Percentiles rank a stretch among this genome's conserved stretches.
phyloP scores from a whole-genome alignment of 371 early-diverging fungal genomes.

The Mortierella sp. region DNA sequence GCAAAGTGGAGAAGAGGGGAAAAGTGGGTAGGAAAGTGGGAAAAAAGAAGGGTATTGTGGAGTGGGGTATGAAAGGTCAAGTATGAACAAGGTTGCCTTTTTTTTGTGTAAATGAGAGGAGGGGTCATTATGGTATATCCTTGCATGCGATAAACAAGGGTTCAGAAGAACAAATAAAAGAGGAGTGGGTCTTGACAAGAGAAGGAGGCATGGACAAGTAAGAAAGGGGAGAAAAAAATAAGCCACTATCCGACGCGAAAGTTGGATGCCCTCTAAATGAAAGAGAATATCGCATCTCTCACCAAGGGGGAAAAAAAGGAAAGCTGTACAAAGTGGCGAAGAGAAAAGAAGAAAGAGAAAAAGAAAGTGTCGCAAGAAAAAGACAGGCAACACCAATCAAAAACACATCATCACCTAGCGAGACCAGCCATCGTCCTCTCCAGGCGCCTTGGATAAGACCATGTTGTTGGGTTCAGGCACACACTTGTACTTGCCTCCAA shows the following conservation, averaged over 20 bases:
- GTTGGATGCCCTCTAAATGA: background rate
- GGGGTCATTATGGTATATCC: slow-evolving; percentile 11
- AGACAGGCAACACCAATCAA: background rate
- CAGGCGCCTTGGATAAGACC: slow-evolving; percentile 38
- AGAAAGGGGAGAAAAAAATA: background rate
- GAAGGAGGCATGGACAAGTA: background rate
- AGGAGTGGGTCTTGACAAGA: background rate
- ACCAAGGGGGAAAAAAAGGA: background rate
- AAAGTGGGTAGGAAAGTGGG: background rate
- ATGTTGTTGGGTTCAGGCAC: slow-evolving; percentile 48
- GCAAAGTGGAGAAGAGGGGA: background rate
- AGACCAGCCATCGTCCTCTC: slow-evolving; percentile 52
- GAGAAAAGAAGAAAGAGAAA: slow-evolving; percentile 8
- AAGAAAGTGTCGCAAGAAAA: slow-evolving; percentile 5
- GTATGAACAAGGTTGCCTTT: background rate
- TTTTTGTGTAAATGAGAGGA: background rate
- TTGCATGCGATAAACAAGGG: background rate
- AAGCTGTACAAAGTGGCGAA: slow-evolving; percentile 13
- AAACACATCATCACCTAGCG: slow-evolving; percentile 14
- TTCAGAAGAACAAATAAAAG: background rate
- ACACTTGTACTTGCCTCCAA: slow-evolving; percentile 55
- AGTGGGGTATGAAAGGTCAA: background rate
- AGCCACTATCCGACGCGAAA: background rate
- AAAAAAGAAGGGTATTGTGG: background rate
- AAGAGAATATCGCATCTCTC: background rate